A percentile compares a stretch with the other conserved stretches of the same genome.
These are phyloP conservation scores for Leptographium radiaticola DNA, from an alignment of 2,329 filamentous ascomycete genomes.

Conservation along the genomic window DNA sequence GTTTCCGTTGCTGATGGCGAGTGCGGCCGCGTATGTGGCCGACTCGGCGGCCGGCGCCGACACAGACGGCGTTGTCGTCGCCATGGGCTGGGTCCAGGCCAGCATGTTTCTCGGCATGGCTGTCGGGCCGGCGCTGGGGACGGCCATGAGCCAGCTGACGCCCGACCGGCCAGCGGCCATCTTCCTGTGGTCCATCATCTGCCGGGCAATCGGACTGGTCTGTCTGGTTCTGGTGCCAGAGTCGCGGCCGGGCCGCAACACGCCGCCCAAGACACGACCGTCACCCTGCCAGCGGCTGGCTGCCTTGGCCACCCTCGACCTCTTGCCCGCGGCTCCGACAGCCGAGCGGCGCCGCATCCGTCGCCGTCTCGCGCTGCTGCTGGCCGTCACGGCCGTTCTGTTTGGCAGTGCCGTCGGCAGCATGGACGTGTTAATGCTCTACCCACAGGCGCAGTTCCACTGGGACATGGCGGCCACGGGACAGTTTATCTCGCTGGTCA, in stretches of 20 bases:
- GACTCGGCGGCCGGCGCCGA: neutral
- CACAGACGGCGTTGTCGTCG: neutral
- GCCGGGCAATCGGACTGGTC: neutral
- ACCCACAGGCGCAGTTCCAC: constrained; percentile 1
- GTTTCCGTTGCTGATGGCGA: neutral
- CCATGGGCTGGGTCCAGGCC: constrained; percentile 3
- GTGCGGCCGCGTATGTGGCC: neutral
- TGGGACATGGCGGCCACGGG: constrained; percentile 1
- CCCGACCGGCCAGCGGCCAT: neutral
- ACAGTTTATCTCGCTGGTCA: neutral
- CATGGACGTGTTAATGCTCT: constrained; percentile 3
- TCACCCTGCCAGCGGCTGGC: neutral
- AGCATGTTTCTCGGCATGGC: constrained; percentile 3
- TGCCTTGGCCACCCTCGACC: no score
- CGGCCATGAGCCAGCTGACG: neutral
- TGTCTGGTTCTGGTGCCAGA: neutral
- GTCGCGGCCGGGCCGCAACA: neutral
- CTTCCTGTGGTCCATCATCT: neutral
- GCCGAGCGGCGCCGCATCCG: neutral
- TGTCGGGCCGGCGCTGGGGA: neutral
- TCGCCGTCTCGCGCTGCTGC: neutral
- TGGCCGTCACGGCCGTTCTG: neutral
- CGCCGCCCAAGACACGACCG: neutral
- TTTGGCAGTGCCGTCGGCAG: neutral
- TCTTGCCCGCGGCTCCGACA: no score